Conservation (phyloP, 1,284 basidiomycete species). For the Mycena citricolor region DNA sequence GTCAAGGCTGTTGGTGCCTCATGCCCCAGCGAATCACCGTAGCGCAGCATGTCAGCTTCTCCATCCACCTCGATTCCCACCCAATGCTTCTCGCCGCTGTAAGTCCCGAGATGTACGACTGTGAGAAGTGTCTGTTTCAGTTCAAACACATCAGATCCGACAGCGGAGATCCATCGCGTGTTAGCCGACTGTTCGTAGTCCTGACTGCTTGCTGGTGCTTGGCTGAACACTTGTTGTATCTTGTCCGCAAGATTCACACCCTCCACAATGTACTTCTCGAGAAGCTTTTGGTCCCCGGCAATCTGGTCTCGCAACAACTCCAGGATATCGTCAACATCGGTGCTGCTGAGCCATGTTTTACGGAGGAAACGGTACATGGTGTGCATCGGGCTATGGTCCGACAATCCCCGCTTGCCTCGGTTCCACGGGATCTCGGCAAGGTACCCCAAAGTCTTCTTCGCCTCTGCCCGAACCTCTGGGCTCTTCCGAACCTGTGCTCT, state of each 20-base stretch:
- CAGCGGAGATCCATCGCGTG: neutral
- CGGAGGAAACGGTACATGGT: conserved; percentile 6
- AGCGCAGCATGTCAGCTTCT: neutral
- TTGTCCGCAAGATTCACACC: conserved; percentile 3
- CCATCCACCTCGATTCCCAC: conserved; percentile 15
- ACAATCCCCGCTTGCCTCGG: conserved; percentile 3
- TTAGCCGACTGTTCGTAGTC: neutral
- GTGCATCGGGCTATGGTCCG: conserved; percentile 1
- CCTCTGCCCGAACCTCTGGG: no score
- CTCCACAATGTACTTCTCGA: no score
- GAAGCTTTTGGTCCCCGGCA: neutral
- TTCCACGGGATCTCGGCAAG: conserved; percentile 11
- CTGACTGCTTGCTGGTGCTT: neutral
- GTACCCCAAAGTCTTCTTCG: no score
- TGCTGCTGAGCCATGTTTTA: conserved; percentile 4
- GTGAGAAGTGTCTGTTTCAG: conserved; percentile 1
- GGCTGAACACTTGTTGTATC: neutral
- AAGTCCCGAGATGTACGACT: conserved; percentile 10
- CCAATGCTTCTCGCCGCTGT: conserved; percentile 17
- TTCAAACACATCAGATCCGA: conserved; percentile 6
- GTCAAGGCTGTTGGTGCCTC: conserved; percentile 10
- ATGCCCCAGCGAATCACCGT: conserved; percentile 16
- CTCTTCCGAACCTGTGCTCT: no score
- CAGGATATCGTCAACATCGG: conserved; percentile 4
- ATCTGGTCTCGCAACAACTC: neutral